These are phyloP conservation scores for Bacterosira constricta DNA, from an alignment of 108 stramenopile species.

Conservation along the genomic window DNA sequence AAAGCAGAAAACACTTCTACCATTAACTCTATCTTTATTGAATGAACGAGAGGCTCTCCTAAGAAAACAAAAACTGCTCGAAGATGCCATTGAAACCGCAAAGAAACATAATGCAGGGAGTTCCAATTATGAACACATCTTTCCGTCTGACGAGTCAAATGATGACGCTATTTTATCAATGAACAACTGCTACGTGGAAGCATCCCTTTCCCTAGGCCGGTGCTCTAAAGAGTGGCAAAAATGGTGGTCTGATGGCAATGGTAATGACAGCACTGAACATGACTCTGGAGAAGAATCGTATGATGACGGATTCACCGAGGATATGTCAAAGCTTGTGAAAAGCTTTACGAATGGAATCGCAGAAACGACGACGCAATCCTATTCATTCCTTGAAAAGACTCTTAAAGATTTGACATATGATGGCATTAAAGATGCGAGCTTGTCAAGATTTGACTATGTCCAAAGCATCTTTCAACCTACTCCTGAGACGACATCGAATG, in stretches of 20 bases:
- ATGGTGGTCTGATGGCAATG: background rate
- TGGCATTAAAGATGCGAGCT: background rate
- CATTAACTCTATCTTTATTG: background rate
- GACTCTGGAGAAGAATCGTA: background rate
- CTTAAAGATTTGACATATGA: constrained; percentile 9
- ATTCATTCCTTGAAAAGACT: constrained; percentile 5
- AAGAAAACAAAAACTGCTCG: background rate
- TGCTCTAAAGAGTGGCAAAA: constrained; percentile 21
- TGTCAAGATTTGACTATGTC: background rate
- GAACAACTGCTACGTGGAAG: constrained; percentile 31
- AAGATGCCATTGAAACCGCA: background rate
- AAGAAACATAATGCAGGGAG: background rate
- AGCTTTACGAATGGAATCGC: background rate
- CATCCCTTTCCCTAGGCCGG: constrained; percentile 17
- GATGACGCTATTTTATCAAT: constrained; percentile 6
- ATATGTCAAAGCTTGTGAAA: constrained; percentile 9
- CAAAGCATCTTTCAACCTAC: background rate
- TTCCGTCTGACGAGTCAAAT: background rate
- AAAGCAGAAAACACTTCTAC: background rate
- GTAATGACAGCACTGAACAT: background rate
- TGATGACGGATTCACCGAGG: constrained; percentile 13
- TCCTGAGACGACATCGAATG: too few species aligned
- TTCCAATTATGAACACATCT: background rate
- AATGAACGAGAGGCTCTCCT: background rate
- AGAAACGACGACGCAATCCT: constrained; percentile 1